Evolutionary conservation across 176 grass and related monocot genomes (phyloP).

Genomic region (Melocanna baccifera): DNA sequence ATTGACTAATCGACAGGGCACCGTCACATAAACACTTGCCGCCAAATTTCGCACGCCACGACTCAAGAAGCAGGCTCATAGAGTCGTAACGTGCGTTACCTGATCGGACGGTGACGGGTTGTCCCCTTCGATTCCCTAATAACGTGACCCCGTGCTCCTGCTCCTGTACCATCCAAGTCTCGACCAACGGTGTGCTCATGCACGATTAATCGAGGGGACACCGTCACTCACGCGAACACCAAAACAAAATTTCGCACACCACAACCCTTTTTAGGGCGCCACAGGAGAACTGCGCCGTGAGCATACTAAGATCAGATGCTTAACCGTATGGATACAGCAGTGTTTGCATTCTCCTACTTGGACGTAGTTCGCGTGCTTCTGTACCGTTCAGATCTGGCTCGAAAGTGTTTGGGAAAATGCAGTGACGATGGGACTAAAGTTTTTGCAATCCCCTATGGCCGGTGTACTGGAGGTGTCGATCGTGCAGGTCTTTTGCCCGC

Average conservation of each 20-base stretch:
- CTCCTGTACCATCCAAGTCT: not conserved
- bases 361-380: not conserved
- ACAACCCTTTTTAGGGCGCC: not conserved
- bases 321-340: too few species aligned
- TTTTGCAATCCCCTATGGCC: not conserved
- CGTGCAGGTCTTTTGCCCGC: constrained; percentile 33
- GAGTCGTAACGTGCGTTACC: not conserved
- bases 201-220: not conserved
- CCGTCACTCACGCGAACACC: not conserved
- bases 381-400: too few species aligned
- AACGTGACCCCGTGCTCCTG: not conserved
- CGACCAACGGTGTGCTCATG: not conserved
- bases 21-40: not conserved
- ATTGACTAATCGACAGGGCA: not conserved
- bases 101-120: not conserved
- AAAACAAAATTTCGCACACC: not conserved
- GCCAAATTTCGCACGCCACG: not conserved
- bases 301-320: too few species aligned
- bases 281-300: too few species aligned
- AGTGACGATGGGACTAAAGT: not conserved
- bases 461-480: not conserved
- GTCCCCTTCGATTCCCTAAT: not conserved
- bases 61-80: not conserved
- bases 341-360: too few species aligned
- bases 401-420: not conserved